Base-by-base conservation (phyloP, 73 alveolate genomes). In the Stentor coeruleus region DNA sequence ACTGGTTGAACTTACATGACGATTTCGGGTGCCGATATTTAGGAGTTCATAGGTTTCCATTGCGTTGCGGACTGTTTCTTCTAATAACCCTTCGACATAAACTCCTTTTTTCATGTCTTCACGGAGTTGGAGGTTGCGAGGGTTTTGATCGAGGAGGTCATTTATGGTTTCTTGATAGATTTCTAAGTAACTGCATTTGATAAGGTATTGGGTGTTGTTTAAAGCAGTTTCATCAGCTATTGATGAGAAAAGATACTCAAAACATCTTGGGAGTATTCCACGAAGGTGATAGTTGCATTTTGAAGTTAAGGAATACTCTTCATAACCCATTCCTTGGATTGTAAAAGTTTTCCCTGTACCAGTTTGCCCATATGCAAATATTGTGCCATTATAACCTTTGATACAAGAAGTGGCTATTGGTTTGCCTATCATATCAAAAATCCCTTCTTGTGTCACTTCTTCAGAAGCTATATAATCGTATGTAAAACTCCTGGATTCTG, bases 271-370 rank as follows among this genome's bases (percentile, higher is more conserved):
- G 90, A 91, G 85, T 26, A 91, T 74, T 15, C 98, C 97, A 42
- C 95, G 37, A 42, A 86, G 84, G n/a, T 40, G 79, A 4, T 49
- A 59, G 3, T 58, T 40, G 60, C 39, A 28, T 4, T 20, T 38
- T 15, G 26, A 38, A 3, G 14, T 20, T 26, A 20, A 14, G 14
- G 74, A 14, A 26, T 20, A 15, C 26, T 15, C 26, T n/a, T n/a
- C n/a, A 14, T 15, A 26, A 15, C 81, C 81, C 15, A 59, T 14
- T 14, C 99, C 99, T 58, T 93, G 85, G 81, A 96, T 95, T 1
- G 99, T 96, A 89, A 86, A 96, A 31, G 99, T 96, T 81, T 96
- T 96, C 1, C 99, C 99, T 39, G 99, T 93, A 11, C 99, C 99
- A 6, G 99, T 96, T 85, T 96, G 91, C 31, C 99, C 99, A 77